These are phyloP conservation scores for Colletotrichum nymphaeae DNA, from an alignment of 2,329 filamentous ascomycete species.

Conservation along the genomic window DNA sequence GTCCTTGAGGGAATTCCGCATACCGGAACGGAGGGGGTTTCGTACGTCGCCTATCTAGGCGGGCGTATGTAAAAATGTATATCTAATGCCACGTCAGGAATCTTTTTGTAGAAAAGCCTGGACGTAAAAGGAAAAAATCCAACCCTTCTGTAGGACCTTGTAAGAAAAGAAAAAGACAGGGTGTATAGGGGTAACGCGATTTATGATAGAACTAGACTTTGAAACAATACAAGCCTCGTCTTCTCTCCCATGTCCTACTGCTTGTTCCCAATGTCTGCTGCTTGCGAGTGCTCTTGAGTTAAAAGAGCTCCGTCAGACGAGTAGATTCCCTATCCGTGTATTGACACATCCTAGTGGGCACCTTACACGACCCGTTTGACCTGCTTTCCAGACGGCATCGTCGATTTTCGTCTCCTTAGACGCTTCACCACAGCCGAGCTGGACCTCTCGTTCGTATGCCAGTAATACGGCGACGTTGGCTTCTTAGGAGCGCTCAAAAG, in stretches of 20 bases:
- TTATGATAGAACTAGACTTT: slow-evolving; percentile 36
- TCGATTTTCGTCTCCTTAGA: neutral
- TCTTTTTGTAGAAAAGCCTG: neutral
- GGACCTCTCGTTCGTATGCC: slow-evolving; percentile 5
- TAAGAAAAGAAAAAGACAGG: neutral
- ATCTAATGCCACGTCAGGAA: slow-evolving; percentile 33
- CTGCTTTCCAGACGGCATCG: neutral
- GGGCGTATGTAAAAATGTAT: slow-evolving; percentile 31
- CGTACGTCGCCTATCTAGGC: slow-evolving; percentile 24
- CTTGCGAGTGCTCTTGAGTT: no score
- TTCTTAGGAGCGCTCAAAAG: neutral
- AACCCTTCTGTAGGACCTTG: slow-evolving; percentile 14
- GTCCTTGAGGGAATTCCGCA: neutral
- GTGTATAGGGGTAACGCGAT: slow-evolving; percentile 20
- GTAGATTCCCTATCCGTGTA: no score
- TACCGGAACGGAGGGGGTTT: neutral
- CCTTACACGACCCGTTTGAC: neutral
- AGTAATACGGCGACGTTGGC: neutral
- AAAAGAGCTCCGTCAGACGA: no score
- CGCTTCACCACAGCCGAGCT: neutral
- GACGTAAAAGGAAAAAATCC: slow-evolving; percentile 12
- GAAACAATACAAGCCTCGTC: slow-evolving; percentile 30
- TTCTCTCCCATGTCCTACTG: slow-evolving; percentile 12
- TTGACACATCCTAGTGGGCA: no score
- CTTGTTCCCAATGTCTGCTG: no score